Evolutionary conservation across 495 filamentous ascomycete genomes (phyloP), one percentile per base, ranked within the genome.

Genomic region (Rhizodiscina lignyota): DNA sequence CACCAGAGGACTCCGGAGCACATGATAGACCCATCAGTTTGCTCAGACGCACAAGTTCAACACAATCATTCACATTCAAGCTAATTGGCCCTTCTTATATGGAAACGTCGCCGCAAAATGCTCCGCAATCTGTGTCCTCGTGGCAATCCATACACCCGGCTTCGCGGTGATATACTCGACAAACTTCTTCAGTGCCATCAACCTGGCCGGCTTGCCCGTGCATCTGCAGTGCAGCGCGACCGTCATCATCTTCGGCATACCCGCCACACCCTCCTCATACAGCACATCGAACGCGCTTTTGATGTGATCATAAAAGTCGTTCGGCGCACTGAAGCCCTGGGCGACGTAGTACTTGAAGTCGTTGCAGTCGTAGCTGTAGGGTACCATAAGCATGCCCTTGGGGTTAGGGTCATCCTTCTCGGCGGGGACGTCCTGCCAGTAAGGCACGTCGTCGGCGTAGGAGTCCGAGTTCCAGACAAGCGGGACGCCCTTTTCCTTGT

Each of bases 121-220:
- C 44, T 55, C 52, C 2, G 56, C 62, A 48, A 63, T 64, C 35
- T 63, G 48, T 5, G 43, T 55, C 29, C 61, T 39, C n/a, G 52
- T 61, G 3, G 62, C 53, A 17, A 64, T 56, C 59, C 61, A 66
- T n/a, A 63, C 59, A 15, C 51, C 56, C 23, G 54, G 48, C 42
- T 60, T 59, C 5, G 35, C 23, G 6, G 42, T 43, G 35, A 64
- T 49, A 38, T 64, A 63, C 41, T 61, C 51, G 6, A 63, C 56
- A 36, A 66, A 62, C 33, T 54, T 53, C 47, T 58, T 59, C 12
- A 64, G 42, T 5, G 61, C 59, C 19, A 36, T 41, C 32, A 58
- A 56, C 0, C 62, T 45, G 6, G 59, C 62, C 15, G 61, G 59
- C 34, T 57, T 55, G 5, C 60, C 58, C 28, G 58, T 47, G 37